A percentile compares a stretch with the other conserved stretches of the same genome.
Conservation (phyloP, 2,329 filamentous ascomycete genomes). For the Elsinoe arachidis region DNA sequence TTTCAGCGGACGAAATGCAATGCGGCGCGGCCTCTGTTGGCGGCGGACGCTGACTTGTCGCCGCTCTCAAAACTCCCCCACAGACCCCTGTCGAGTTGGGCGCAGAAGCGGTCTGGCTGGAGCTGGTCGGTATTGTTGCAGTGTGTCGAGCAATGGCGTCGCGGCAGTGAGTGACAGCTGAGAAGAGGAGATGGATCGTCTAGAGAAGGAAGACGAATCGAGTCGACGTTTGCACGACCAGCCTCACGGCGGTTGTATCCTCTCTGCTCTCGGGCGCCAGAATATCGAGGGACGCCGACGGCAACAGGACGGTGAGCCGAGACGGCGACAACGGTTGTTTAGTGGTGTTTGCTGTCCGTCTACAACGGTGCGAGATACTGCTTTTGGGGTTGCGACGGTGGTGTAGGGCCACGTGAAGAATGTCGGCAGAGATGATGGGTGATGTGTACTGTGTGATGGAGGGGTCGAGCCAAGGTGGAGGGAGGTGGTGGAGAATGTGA, state of each 20-base stretch:
- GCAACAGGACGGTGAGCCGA: slow-evolving; percentile 10
- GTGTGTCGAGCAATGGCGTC: not conserved
- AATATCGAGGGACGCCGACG: slow-evolving; percentile 6
- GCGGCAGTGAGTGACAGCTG: not conserved
- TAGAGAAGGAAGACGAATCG: slow-evolving; percentile 6
- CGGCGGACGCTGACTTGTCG: slow-evolving; percentile 6
- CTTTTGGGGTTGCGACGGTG: slow-evolving; percentile 5
- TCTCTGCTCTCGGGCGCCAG: slow-evolving; percentile 1
- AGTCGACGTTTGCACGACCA: slow-evolving; percentile 12
- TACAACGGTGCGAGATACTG: slow-evolving; percentile 2
- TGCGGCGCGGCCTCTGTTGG: slow-evolving; percentile 2
- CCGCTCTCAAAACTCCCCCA: slow-evolving; percentile 7
- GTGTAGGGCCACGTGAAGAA: slow-evolving; percentile 6
- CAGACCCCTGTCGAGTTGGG: slow-evolving; percentile 3
- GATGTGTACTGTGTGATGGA: not conserved
- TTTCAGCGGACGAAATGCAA: not conserved
- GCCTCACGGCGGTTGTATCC: slow-evolving; percentile 11
- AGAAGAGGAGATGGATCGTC: not conserved
- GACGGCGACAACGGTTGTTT: slow-evolving; percentile 9
- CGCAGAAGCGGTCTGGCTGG: not conserved
- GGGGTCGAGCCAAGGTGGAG: not conserved
- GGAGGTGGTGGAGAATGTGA: not conserved
- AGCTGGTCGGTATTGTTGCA: not conserved
- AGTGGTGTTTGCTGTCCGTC: slow-evolving; percentile 11
- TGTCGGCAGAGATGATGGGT: not conserved